Evolutionary conservation across 352 stramenopile genomes (phyloP).

Genomic region (Phytophthora tentaculata): DNA sequence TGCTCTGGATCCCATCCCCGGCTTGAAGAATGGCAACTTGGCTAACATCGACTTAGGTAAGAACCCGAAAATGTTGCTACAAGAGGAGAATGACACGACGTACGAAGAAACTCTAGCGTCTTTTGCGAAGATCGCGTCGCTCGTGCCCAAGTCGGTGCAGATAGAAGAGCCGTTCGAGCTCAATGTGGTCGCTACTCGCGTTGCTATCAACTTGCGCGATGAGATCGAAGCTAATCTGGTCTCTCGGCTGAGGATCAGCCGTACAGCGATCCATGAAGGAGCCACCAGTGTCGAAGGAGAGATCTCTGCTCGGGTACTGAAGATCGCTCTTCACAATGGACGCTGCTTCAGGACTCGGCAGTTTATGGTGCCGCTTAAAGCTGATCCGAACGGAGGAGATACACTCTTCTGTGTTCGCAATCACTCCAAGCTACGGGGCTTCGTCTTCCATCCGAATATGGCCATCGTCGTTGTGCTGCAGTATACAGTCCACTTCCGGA

Average conservation of each 20-base stretch:
- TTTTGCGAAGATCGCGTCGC: constrained; percentile 62
- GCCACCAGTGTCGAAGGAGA: constrained; percentile 63
- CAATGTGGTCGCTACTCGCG: constrained; percentile 49
- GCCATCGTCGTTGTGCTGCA: constrained; percentile 88
- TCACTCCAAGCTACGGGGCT: constrained; percentile 67
- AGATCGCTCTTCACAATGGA: constrained; percentile 91
- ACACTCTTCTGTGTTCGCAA: constrained; percentile 57
- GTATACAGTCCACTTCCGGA: constrained; percentile 85
- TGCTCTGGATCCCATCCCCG: constrained; percentile 74
- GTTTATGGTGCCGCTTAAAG: constrained; percentile 73
- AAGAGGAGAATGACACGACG: constrained; percentile 47
- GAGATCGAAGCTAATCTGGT: constrained; percentile 76
- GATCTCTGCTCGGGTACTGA: constrained; percentile 79
- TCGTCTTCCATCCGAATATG: constrained; percentile 78
- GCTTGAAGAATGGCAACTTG: constrained; percentile 74
- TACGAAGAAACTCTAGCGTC: constrained; percentile 64
- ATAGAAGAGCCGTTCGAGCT: constrained; percentile 72
- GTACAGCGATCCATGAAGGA: constrained; percentile 56
- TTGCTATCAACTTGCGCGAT: constrained; percentile 74
- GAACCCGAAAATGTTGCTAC: constrained; percentile 65
- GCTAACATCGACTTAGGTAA: constrained; percentile 71
- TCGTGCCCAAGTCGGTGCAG: constrained; percentile 65
- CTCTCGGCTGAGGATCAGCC: constrained; percentile 65
- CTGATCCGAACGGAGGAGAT: constrained; percentile 71
- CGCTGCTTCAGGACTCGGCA: constrained; percentile 74